These are phyloP conservation scores for Oligophagozyma castellii DNA, from an alignment of 1,139 yeast species.

Conservation along the genomic window DNA sequence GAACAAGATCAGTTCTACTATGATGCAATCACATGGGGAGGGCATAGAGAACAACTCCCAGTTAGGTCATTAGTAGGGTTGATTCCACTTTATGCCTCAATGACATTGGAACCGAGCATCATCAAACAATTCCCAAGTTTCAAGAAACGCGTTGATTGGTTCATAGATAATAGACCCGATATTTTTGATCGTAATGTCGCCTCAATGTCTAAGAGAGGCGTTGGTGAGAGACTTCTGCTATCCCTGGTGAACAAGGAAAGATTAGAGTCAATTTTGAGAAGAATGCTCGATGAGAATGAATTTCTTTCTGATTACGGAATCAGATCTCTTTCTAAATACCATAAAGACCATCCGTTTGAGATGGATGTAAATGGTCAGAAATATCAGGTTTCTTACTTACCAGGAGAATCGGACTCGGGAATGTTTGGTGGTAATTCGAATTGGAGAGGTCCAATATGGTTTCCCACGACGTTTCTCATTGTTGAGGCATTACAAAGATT, in stretches of 20 bases:
- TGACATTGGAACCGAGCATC: constrained; percentile 80
- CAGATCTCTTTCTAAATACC: constrained; percentile 79
- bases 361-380: constrained; percentile 76
- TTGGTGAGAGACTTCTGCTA: constrained; percentile 69
- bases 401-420: constrained; percentile 91
- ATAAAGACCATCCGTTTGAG: constrained; percentile 72
- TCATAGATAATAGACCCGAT: constrained; percentile 54
- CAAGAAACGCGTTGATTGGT: constrained; percentile 79
- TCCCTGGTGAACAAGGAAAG: constrained; percentile 78
- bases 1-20: constrained; percentile 82
- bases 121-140: constrained; percentile 72
- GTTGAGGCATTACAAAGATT: constrained; percentile 86
- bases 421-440: constrained; percentile 95
- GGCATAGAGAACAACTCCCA: constrained; percentile 59
- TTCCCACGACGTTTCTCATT: constrained; percentile 79
- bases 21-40: constrained; percentile 85
- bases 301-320: constrained; percentile 81
- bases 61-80: constrained; percentile 86
- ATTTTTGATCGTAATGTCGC: constrained; percentile 85
- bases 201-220: constrained; percentile 74
- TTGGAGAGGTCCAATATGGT: constrained; percentile 99
- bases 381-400: constrained; percentile 65
- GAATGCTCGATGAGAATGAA: constrained; percentile 82
- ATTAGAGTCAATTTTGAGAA: constrained; percentile 57
- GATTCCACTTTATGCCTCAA: constrained; percentile 83